Percentiles rank a stretch among this genome's conserved stretches.
Evolutionary conservation across 192 early-diverging fungal genomes (phyloP).

Genomic region (Rhizophagus clarus): DNA sequence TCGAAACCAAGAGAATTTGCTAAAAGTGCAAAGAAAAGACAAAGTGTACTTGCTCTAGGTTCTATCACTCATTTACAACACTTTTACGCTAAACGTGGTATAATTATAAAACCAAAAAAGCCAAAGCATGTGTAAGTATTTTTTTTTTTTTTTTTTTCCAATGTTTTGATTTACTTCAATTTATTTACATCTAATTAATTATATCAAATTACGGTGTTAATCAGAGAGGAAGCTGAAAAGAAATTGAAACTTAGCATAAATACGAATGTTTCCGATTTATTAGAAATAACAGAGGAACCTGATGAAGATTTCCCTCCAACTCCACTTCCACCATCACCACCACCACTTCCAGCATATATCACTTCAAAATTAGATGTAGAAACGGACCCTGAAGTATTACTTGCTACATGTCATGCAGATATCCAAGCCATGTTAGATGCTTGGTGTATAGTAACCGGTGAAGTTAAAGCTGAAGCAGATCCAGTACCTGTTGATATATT

Average conservation of each 20-base stretch:
- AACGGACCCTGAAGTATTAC: conserved; percentile 49
- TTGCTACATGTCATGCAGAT: conserved; percentile 46
- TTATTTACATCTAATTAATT: background rate
- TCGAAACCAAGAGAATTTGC: conserved; percentile 33
- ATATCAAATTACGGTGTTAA: too few species aligned
- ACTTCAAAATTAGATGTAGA: conserved; percentile 44
- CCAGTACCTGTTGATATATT: conserved; percentile 47
- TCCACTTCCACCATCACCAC: conserved; percentile 46
- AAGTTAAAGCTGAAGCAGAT: conserved; percentile 34
- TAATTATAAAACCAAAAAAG: conserved; percentile 33
- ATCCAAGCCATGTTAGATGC: conserved; percentile 52
- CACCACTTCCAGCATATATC: conserved; percentile 26
- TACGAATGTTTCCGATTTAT: conserved; percentile 25
- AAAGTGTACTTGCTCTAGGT: conserved; percentile 55
- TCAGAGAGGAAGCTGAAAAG: conserved; percentile 9
- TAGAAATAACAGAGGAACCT: conserved; percentile 42
- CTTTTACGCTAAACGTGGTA: conserved; percentile 56
- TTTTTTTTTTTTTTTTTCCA: background rate
- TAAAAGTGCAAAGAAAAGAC: conserved; percentile 45
- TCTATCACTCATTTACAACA: conserved; percentile 59
- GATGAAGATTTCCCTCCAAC: conserved; percentile 46
- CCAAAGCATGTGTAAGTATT: conserved; percentile 33
- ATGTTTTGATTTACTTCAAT: background rate
- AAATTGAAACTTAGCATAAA: conserved; percentile 7
- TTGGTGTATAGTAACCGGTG: conserved; percentile 39